phyloP scores from a whole-genome alignment of 2,329 filamentous ascomycete genomes.

The Paracoccidioides lutzii region DNA sequence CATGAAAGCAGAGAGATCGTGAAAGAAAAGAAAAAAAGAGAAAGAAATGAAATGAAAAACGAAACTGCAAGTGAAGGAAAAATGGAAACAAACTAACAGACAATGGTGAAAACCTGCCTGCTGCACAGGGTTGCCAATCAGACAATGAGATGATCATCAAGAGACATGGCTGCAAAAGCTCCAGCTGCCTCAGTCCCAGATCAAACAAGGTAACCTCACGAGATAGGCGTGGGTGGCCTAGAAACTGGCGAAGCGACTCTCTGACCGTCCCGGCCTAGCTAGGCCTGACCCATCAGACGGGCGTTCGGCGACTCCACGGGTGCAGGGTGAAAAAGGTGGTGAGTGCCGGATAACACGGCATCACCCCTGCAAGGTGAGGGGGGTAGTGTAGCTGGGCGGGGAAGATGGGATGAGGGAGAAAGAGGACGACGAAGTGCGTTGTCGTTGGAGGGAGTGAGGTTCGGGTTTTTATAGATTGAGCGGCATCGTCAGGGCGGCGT shows the following conservation, averaged over 20 bases:
- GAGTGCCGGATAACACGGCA: constrained; percentile 2
- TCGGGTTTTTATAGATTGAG: too few relatives aligned
- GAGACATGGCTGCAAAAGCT: background rate
- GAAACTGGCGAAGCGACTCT: background rate
- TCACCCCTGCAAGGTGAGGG: background rate
- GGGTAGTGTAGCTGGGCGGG: constrained; percentile 3
- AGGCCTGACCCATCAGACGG: background rate
- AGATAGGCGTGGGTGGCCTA: background rate
- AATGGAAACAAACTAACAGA: background rate
- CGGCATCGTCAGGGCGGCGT: too few relatives aligned
- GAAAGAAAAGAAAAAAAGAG: constrained; percentile 1
- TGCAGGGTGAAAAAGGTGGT: background rate
- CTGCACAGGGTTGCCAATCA: too few relatives aligned
- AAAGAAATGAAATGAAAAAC: too few relatives aligned
- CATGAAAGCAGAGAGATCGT: too few relatives aligned
- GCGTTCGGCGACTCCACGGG: background rate
- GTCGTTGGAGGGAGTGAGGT: too few relatives aligned
- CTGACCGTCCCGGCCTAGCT: background rate
- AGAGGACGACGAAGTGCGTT: constrained; percentile 15
- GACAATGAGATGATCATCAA: too few relatives aligned
- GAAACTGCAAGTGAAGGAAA: background rate
- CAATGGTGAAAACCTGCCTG: too few relatives aligned
- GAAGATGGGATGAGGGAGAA: constrained; percentile 8
- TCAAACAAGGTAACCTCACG: background rate
- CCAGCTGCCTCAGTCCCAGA: background rate